A percentile compares a stretch with the other conserved stretches of the same genome.
Evolutionary conservation across 2,329 filamentous ascomycete genomes (phyloP).

Genomic region (Fonsecaea pedrosoi): DNA sequence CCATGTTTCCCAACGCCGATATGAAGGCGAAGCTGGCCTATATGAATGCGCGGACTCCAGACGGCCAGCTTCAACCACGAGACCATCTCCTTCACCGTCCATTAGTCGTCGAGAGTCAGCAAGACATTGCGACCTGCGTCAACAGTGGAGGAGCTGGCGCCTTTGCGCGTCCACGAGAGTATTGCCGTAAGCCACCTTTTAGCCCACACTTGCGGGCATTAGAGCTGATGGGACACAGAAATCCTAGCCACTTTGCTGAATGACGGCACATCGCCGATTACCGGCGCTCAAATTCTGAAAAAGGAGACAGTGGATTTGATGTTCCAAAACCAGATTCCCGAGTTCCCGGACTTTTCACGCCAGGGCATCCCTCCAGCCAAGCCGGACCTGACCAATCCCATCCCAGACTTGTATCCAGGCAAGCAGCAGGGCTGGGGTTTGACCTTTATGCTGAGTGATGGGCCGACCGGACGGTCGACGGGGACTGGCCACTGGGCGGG

Average conservation of each 20-base stretch:
- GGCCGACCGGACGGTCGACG: conserved; percentile 58
- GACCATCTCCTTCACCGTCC: conserved; percentile 61
- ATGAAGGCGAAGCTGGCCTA: conserved; percentile 63
- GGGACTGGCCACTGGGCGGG: conserved; percentile 65
- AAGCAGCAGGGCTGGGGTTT: conserved; percentile 70
- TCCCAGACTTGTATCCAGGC: conserved; percentile 61
- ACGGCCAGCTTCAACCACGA: conserved; percentile 51
- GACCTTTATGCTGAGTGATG: conserved; percentile 61
- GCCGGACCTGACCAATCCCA: conserved; percentile 56
- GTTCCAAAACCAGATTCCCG: conserved; percentile 68
- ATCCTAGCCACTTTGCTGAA: conserved; percentile 67
- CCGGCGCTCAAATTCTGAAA: conserved; percentile 62
- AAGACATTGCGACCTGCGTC: conserved; percentile 55
- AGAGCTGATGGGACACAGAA: conserved; percentile 50
- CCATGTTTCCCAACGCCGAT: conserved; percentile 62
- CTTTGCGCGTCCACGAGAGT: conserved; percentile 67
- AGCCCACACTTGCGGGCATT: not conserved
- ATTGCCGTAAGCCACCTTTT: conserved; percentile 55
- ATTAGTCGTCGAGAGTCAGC: conserved; percentile 51
- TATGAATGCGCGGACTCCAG: conserved; percentile 61
- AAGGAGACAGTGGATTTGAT: conserved; percentile 66
- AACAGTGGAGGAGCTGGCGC: conserved; percentile 68
- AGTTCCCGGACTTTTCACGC: conserved; percentile 61
- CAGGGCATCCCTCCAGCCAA: conserved; percentile 55
- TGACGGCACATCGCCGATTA: conserved; percentile 65